phyloP scores from a whole-genome alignment of 192 early-diverging fungal genomes.

The Linnemannia elongata region DNA sequence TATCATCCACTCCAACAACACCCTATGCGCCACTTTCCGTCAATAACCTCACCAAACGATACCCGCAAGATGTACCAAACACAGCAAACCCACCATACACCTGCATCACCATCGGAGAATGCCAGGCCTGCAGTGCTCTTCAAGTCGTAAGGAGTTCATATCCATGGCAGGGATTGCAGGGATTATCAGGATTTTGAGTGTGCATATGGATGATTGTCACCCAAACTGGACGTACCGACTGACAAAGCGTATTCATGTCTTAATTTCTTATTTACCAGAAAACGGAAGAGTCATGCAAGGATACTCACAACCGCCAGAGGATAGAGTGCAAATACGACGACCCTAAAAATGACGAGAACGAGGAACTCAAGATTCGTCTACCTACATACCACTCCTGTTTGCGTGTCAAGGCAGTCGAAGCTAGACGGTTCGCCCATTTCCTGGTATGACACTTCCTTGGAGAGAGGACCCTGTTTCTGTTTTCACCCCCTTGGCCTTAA shows the following conservation, averaged over 20 bases:
- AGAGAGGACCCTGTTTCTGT: background rate
- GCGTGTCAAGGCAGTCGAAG: conserved; percentile 48
- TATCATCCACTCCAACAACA: background rate
- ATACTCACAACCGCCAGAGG: conserved; percentile 47
- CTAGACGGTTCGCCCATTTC: conserved; percentile 45
- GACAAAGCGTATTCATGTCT: background rate
- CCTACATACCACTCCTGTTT: conserved; percentile 36
- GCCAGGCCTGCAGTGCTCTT: conserved; percentile 27
- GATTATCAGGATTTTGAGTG: background rate
- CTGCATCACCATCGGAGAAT: conserved; percentile 38
- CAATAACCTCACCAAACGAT: conserved; percentile 6
- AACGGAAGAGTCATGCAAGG: conserved; percentile 30
- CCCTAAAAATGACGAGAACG: conserved; percentile 49
- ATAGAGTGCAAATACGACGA: conserved; percentile 50
- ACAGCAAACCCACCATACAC: conserved; percentile 15
- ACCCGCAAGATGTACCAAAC: background rate
- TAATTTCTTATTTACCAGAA: conserved; percentile 1
- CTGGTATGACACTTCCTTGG: conserved; percentile 13
- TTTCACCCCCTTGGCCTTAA: background rate
- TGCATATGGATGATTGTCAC: background rate
- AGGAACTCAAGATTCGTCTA: conserved; percentile 46
- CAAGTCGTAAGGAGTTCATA: conserved; percentile 28
- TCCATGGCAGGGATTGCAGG: background rate
- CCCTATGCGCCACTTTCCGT: background rate
- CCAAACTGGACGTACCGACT: background rate